Base-by-base conservation (phyloP, 331 rosid species). In the Malus hybrid region DNA sequence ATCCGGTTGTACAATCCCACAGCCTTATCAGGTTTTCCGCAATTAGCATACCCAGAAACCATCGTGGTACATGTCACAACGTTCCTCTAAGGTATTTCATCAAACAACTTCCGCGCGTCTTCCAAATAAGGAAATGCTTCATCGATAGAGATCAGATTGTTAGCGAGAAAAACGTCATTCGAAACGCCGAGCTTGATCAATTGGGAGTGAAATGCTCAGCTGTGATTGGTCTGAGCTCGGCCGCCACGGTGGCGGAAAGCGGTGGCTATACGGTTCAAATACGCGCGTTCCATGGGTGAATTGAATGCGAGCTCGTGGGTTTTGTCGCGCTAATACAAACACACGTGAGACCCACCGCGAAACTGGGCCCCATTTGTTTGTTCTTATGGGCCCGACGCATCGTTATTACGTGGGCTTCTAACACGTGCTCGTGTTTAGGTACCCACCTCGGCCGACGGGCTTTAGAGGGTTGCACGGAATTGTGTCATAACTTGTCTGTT, bases 1-100 rank as follows among this genome's bases (percentile, higher is more conserved):
- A 91, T 87, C 56, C 66, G 79, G 20, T 44, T 76, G 66, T 83
- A 93, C 52, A 91, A 61, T 22, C 70, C 56, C 9, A 91, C 80
- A 7, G 88, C 93, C 73, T 86, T 89, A 6, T 68, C 77, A 39
- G 93, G 90, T 71, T 78, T 85, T 66, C 97, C 95, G 16, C 81
- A 61, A 70, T 82, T 81, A 36, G 87, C 79, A 74, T 83, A 81
- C 2, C 87, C 91, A 68, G 93, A 90, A 75, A 91, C 89, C 93
- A 93, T 82, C 10, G 93, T 85, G 19, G 97, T 90, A 93, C 94
- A 91, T 12, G 96, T 76, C 29, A 88, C 69, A 55, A 88, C 72
- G 74, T 86, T 86, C 75, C 81, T 88, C 3, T 81, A 79, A 74
- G 82, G 84, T 89, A 90, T 86, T 84, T 90, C 95, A 65, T 91